These are phyloP conservation scores for Ophiostoma sp. DNA, from an alignment of 2,329 filamentous ascomycete species.

Conservation along the genomic window DNA sequence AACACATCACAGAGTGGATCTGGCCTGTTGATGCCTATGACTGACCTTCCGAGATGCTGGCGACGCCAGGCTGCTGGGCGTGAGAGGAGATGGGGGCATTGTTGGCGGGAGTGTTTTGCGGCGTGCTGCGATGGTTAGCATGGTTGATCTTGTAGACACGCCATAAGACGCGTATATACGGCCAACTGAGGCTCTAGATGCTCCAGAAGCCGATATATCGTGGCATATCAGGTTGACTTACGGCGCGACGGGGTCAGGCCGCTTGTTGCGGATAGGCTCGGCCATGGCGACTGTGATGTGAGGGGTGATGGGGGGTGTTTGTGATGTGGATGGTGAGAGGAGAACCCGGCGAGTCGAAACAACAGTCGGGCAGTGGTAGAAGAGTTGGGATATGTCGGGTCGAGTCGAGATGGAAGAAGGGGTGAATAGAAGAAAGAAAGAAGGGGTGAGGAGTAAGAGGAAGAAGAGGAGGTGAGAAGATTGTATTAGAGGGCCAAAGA, in stretches of 20 bases:
- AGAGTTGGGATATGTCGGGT: slow-evolving; percentile 1
- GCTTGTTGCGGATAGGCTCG: slow-evolving; percentile 61
- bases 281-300: slow-evolving; percentile 42
- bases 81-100: slow-evolving; percentile 97
- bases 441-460: slow-evolving; percentile 22
- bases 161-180: neutral
- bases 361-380: slow-evolving; percentile 8
- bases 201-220: neutral
- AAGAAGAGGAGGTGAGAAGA: slow-evolving; percentile 22
- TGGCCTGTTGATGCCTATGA: slow-evolving; percentile 27
- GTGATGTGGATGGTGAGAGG: slow-evolving; percentile 10
- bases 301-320: slow-evolving; percentile 12
- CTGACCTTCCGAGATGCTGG: slow-evolving; percentile 96
- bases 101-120: slow-evolving; percentile 94
- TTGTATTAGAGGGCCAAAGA: slow-evolving; percentile 18
- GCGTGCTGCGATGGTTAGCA: slow-evolving; percentile 60
- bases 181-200: slow-evolving; percentile 17
- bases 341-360: slow-evolving; percentile 2
- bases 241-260: slow-evolving; percentile 54
- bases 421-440: slow-evolving; percentile 20
- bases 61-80: slow-evolving; percentile 87
- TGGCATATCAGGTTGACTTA: slow-evolving; percentile 37
- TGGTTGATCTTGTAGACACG: neutral
- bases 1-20: neutral
- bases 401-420: slow-evolving; percentile 12